These are phyloP conservation scores for Penstemon davidsonii DNA, from an alignment of 257 asterid species.

Conservation along the genomic window DNA sequence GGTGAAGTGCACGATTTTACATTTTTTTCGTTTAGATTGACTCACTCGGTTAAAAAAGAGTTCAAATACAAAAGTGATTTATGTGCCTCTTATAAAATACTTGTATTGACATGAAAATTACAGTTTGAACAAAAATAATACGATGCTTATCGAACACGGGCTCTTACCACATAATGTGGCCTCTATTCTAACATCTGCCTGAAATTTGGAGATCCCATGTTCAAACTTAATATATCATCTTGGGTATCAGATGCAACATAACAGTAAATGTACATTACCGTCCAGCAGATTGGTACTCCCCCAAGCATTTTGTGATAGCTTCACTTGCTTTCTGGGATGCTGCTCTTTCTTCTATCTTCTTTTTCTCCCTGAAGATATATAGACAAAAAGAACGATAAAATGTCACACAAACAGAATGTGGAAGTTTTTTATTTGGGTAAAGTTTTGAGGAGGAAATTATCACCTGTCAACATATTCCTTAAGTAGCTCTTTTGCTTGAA, in stretches of 20 bases:
- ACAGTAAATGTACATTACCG: conserved; percentile 29
- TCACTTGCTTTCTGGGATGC: conserved; percentile 77
- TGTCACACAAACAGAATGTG: background rate
- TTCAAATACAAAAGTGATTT: conserved; percentile 11
- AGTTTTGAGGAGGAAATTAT: conserved; percentile 27
- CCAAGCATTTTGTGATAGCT: conserved; percentile 64
- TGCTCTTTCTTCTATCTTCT: conserved; percentile 78
- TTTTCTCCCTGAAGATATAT: conserved; percentile 68
- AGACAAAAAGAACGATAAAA: background rate
- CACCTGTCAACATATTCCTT: conserved; percentile 92
- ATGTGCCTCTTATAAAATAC: conserved; percentile 24
- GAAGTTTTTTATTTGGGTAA: background rate
- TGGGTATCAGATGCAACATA: conserved; percentile 18
- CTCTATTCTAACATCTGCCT: conserved; percentile 24
- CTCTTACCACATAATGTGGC: conserved; percentile 12
- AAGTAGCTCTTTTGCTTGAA: conserved; percentile 93
- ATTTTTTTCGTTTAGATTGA: background rate
- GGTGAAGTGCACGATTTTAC: background rate
- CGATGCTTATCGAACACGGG: background rate
- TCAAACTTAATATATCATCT: conserved; percentile 21
- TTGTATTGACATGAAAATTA: conserved; percentile 22
- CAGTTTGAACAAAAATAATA: conserved; percentile 29
- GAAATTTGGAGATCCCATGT: conserved; percentile 2
- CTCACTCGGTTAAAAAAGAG: conserved; percentile 15
- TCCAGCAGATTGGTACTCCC: conserved; percentile 43